Evolutionary conservation across 257 asterid genomes (phyloP).

Genomic region (Nicotiana obtusifolia): DNA sequence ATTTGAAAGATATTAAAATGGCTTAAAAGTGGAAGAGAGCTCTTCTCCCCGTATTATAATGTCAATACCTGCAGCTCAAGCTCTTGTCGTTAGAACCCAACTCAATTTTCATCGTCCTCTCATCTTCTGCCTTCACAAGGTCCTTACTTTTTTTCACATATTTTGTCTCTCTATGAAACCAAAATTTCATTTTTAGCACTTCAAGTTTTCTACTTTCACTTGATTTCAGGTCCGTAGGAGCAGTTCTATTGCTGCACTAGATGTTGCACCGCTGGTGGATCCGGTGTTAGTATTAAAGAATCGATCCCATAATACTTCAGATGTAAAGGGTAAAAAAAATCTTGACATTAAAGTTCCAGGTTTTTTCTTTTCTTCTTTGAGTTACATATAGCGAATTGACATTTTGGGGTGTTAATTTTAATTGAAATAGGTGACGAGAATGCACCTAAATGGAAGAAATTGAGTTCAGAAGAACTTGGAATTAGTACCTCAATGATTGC

Average conservation of each 20-base stretch:
- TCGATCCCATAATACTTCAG: not conserved
- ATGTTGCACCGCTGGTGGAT: not conserved
- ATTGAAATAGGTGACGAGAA: slow-evolving; percentile 7
- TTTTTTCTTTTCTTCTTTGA: not conserved
- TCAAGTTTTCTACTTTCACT: not conserved
- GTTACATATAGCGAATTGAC: not conserved
- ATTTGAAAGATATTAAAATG: not conserved
- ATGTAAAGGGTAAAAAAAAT: slow-evolving; percentile 11
- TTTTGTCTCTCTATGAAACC: not conserved
- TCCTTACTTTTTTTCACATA: not conserved
- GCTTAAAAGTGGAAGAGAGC: not conserved
- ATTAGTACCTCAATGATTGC: slow-evolving; percentile 26
- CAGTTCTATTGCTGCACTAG: slow-evolving; percentile 15
- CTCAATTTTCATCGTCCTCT: slow-evolving; percentile 12
- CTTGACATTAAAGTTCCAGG: not conserved
- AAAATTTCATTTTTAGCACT: not conserved
- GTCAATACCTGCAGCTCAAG: slow-evolving; percentile 18
- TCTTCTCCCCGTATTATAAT: not conserved
- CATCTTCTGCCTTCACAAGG: slow-evolving; percentile 14
- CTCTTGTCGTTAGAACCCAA: slow-evolving; percentile 10
- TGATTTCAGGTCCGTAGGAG: slow-evolving; percentile 12
- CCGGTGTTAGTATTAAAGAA: slow-evolving; percentile 10
- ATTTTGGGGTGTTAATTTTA: not conserved
- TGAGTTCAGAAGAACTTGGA: slow-evolving; percentile 26
- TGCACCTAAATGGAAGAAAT: slow-evolving; percentile 24